These are phyloP conservation scores for Lactarius evosmus DNA, from an alignment of 768 basidiomycete species.

Conservation along the genomic window DNA sequence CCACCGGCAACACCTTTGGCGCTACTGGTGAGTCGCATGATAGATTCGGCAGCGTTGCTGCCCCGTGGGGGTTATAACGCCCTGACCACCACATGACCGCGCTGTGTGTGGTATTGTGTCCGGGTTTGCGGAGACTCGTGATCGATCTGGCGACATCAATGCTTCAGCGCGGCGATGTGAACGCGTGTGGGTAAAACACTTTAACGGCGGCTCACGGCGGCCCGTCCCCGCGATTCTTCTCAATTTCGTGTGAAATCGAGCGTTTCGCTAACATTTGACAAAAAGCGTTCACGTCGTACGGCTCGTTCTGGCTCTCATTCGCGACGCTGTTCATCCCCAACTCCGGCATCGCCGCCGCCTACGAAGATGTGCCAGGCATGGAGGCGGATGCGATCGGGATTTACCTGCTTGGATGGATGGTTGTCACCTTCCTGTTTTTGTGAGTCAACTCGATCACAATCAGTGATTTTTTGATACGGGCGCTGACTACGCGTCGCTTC, in stretches of 20 bases:
- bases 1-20: constrained; percentile 62
- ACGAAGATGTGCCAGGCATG: constrained; percentile 36
- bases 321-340: constrained; percentile 69
- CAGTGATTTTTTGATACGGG: background rate
- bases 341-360: constrained; percentile 59
- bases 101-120: background rate
- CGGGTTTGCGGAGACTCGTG: background rate
- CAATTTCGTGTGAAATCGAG: background rate
- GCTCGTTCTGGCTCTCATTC: constrained; percentile 87
- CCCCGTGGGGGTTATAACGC: background rate
- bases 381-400: constrained; percentile 64
- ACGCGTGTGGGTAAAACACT: background rate
- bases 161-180: background rate
- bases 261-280: background rate
- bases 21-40: constrained; percentile 55
- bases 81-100: background rate
- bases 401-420: constrained; percentile 69
- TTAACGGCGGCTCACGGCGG: background rate
- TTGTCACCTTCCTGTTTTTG: constrained; percentile 69
- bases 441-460: constrained; percentile 36
- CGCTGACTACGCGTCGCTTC: background rate
- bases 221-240: background rate
- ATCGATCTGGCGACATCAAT: background rate
- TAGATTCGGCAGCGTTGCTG: background rate
- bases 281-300: constrained; percentile 75